phyloP scores from a whole-genome alignment of 2,329 filamentous ascomycete species.

The Ophiostoma quercus region DNA sequence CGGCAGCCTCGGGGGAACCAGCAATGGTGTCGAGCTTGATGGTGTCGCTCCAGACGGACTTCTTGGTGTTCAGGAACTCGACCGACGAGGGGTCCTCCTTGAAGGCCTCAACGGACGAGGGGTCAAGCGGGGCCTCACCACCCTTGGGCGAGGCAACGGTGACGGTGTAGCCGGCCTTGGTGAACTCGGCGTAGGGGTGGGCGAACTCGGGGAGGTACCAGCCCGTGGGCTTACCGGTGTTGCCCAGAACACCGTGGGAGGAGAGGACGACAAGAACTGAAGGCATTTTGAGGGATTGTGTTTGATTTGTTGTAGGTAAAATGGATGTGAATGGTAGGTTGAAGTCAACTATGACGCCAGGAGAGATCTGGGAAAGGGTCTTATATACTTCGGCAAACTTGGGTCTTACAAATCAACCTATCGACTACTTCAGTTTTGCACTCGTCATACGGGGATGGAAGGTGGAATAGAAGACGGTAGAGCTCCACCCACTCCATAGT shows the following conservation, averaged over 20 bases:
- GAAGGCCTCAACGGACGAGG: slow-evolving; percentile 50
- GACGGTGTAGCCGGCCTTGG: slow-evolving; percentile 46
- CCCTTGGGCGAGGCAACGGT: slow-evolving; percentile 58
- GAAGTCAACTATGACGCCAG: not conserved
- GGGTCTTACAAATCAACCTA: slow-evolving; percentile 8
- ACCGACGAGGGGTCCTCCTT: slow-evolving; percentile 47
- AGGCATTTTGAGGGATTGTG: slow-evolving; percentile 30
- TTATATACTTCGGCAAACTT: not conserved
- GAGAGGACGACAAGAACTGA: slow-evolving; percentile 68
- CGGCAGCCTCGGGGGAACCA: slow-evolving; percentile 36
- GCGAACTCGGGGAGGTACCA: slow-evolving; percentile 67
- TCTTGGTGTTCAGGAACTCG: slow-evolving; percentile 53
- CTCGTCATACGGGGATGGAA: not conserved
- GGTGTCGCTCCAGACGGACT: slow-evolving; percentile 27
- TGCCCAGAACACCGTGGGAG: slow-evolving; percentile 50
- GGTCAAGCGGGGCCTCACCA: slow-evolving; percentile 58
- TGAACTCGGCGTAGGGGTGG: slow-evolving; percentile 58
- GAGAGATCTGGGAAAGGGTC: not conserved
- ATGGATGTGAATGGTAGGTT: not conserved
- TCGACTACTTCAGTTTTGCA: not conserved
- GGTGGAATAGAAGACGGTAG: not conserved
- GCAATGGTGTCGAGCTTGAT: slow-evolving; percentile 42
- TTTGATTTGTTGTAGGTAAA: no score
- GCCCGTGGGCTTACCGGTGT: slow-evolving; percentile 54
- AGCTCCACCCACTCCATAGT: not conserved